These are phyloP conservation scores for Coccomyxa sp. DNA, from an alignment of 139 green algal genomes.

Conservation along the genomic window DNA sequence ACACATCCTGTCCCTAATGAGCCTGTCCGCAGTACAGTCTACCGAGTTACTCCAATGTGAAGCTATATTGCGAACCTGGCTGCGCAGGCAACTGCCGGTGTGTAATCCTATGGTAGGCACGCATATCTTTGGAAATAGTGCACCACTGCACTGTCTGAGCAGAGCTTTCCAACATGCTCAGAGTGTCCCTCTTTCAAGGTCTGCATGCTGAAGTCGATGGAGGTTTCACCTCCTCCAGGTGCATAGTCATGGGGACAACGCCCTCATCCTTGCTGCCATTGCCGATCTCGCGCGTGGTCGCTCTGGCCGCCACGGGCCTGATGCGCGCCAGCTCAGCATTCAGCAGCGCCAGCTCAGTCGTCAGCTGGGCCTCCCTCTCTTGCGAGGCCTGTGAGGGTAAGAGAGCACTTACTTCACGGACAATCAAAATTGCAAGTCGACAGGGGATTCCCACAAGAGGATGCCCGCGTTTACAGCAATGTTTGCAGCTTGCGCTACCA, in stretches of 20 bases:
- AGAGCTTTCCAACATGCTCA: background rate
- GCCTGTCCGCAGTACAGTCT: no score
- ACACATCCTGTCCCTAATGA: no score
- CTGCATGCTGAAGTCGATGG: background rate
- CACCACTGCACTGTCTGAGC: background rate
- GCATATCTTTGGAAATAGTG: background rate
- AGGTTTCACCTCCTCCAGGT: slow-evolving; percentile 19
- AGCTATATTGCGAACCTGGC: no score
- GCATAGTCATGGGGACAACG: slow-evolving; percentile 18
- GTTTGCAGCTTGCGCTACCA: no score
- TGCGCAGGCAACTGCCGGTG: background rate
- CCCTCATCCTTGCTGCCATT: slow-evolving; percentile 16
- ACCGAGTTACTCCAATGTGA: no score
- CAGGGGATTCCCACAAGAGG: no score
- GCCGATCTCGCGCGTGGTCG: slow-evolving; percentile 7
- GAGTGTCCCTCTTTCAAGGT: background rate
- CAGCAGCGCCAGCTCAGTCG: slow-evolving; percentile 10
- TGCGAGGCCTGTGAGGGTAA: background rate
- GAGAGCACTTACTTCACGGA: no score
- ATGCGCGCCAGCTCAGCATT: slow-evolving; percentile 15
- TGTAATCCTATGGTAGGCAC: background rate
- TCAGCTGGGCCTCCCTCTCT: slow-evolving; percentile 9
- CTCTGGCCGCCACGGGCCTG: slow-evolving; percentile 14
- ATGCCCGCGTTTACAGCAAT: no score
- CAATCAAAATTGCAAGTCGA: no score